Conservation (phyloP, 345 rosid species). For the Geranium rotundifolium region DNA sequence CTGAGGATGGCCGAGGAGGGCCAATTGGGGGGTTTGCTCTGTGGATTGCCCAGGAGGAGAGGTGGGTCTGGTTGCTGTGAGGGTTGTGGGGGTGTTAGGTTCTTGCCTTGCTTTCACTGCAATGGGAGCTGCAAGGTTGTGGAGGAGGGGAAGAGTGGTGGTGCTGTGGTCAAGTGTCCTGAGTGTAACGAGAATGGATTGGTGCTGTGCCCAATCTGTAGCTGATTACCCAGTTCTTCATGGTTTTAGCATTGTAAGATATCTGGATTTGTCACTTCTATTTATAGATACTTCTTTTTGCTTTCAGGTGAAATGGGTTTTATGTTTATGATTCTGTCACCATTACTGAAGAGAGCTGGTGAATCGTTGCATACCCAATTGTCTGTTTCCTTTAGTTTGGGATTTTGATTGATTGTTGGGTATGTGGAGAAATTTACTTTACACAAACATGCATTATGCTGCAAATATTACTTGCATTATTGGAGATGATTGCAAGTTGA, state of each 20-base stretch:
- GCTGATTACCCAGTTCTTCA: conserved; percentile 16
- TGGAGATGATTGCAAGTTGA: too few relatives aligned
- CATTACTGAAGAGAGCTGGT: too few relatives aligned
- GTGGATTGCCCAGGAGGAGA: conserved; percentile 40
- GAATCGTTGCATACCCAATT: too few relatives aligned
- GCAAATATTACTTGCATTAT: too few relatives aligned
- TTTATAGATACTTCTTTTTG: background rate
- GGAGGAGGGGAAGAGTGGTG: conserved; percentile 22
- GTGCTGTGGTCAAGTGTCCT: conserved; percentile 41
- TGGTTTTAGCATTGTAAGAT: background rate
- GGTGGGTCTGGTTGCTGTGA: conserved; percentile 37
- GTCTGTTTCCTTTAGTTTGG: too few relatives aligned
- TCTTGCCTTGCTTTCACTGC: conserved; percentile 69
- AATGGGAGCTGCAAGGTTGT: conserved; percentile 67
- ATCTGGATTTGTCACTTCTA: background rate
- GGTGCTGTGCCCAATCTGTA: conserved; percentile 70
- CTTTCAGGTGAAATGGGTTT: too few relatives aligned
- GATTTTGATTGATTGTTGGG: too few relatives aligned
- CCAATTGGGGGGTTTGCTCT: conserved; percentile 37
- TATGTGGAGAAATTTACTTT: too few relatives aligned
- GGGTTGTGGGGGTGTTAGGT: conserved; percentile 64
- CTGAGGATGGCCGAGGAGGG: conserved; percentile 58
- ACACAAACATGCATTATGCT: too few relatives aligned
- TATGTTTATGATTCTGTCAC: too few relatives aligned
- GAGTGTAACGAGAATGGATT: conserved; percentile 91